These are phyloP conservation scores for Flammula alnicola DNA, from an alignment of 1,284 basidiomycete genomes.

Conservation along the genomic window DNA sequence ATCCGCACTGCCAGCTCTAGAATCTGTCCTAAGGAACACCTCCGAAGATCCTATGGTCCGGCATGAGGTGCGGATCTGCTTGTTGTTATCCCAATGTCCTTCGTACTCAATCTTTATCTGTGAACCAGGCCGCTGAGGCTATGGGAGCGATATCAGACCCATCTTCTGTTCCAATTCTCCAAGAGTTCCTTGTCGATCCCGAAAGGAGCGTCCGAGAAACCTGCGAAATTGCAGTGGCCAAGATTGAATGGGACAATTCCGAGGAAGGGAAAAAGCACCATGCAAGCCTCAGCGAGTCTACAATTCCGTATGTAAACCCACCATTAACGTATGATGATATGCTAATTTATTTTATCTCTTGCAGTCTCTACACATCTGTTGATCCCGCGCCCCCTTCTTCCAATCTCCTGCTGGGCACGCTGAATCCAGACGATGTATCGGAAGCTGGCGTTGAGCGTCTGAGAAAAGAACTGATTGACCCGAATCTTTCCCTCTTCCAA, in stretches of 20 bases:
- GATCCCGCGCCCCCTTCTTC: constrained; percentile 92
- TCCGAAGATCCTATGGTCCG: constrained; percentile 95
- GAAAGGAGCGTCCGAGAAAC: constrained; percentile 92
- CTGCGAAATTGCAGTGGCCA: constrained; percentile 95
- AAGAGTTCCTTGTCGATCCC: constrained; percentile 74
- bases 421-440: constrained; percentile 52
- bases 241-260: constrained; percentile 92
- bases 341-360: neutral
- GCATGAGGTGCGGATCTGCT: constrained; percentile 74
- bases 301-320: constrained; percentile 41
- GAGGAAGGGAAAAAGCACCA: constrained; percentile 64
- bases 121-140: constrained; percentile 88
- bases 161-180: constrained; percentile 72
- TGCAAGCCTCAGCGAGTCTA: constrained; percentile 36
- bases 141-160: constrained; percentile 91
- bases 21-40: constrained; percentile 72
- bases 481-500: constrained; percentile 80
- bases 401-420: constrained; percentile 55
- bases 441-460: constrained; percentile 61
- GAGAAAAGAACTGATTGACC: constrained; percentile 70
- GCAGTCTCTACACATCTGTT: constrained; percentile 78
- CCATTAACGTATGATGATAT: neutral
- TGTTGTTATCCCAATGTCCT: constrained; percentile 11
- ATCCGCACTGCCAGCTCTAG: constrained; percentile 81
- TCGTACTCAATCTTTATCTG: neutral